Evolutionary conservation across 768 basidiomycete species (phyloP), one percentile per base, ranked within the genome.

Genomic region (Leccinum imitatum): DNA sequence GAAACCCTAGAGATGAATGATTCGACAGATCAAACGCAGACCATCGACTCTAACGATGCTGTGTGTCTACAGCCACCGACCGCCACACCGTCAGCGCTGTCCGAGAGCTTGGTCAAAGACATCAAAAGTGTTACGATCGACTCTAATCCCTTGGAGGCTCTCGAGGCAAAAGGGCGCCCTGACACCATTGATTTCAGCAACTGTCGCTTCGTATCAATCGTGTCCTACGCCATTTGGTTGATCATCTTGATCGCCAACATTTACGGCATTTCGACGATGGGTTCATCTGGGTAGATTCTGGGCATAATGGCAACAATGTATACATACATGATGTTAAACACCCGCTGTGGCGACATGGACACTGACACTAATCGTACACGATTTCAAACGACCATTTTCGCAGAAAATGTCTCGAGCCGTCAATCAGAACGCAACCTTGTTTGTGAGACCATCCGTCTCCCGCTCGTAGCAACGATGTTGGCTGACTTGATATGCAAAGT

Each of bases 381-480:
- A 55, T 53, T 47, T 48, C 33, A 53, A n/a, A 58, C 54, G n/a
- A 37, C 33, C 19, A 4, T 37, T 31, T 47, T 15, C 8, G 19
- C 19, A 17, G 9, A 14, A 4, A 27, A n/a, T 35, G 15, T 46
- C 57, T 25, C 41, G 6, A 21, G 11, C 44, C 25, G 31, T 27
- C 51, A 41, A 44, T 73, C 62, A 81, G 59, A 71, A 82, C 11
- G 87, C 85, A 25, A 89, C 78, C 67, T 75, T 76, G 47, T 69
- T 66, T 0, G 78, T 78, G 62, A 90, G 71, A 6, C 86, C 86
- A 27, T 85, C 82, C 63, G 78, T 50, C 71, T 90, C 88, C 6
- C 87, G 80, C 52, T 84, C 76, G 65, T 77, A 89, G 67, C 85
- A 87, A 41, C 87, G 76, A 62, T 89, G 88, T 73, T 84, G 79